Base-by-base conservation (phyloP, 768 basidiomycete genomes). In the Kwoniella bestiolae region DNA sequence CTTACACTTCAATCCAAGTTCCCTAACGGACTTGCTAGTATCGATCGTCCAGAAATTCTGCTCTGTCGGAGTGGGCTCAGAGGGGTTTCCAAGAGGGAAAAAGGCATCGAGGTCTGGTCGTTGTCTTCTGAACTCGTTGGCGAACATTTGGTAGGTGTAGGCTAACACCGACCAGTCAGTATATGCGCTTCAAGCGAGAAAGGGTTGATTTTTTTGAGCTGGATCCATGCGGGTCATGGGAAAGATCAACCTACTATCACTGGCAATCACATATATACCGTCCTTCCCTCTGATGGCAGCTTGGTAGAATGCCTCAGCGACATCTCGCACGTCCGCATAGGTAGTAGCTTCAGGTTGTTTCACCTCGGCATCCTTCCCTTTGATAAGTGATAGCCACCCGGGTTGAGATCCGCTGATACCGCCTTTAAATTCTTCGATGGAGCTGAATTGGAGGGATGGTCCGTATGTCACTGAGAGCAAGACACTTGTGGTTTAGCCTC, bases 281-380 rank as follows among this genome's bases (percentile, higher is more conserved):
- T 52, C 25, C 28, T 59, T 51, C 23, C 56, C 46, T 31, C 44
- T 23, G 21, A 46, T 62, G 21, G 61, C 47, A 38, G 63, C 62
- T 47, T 70, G 38, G 60, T 58, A 68, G 58, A 68, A 69, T 18
- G 63, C 68, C 23, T 62, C 44, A 12, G 52, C 72, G 25, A 73
- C 66, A 44, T 70, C 63, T n/a, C 52, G 6, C 0, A 26, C 34
- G 32, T 63, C 53, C 8, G 46, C 53, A 41, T 35, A 56, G 26
- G 31, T 53, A 3, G 35, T 45, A 3, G 52, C 8, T 29, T 44
- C 41, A 18, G 51, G 41, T 1, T 41, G 6, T 1, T 31, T 50
- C 2, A 63, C 25, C 4, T 49, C 21, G 7, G 28, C 31, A 25
- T 65, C 47, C 25, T 55, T 58, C 7, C 63, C 47, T 11, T 56